Evolutionary conservation across 2,329 filamentous ascomycete genomes (phyloP), one percentile per base, ranked within the genome.

Genomic region (Pseudocercospora eumusae): DNA sequence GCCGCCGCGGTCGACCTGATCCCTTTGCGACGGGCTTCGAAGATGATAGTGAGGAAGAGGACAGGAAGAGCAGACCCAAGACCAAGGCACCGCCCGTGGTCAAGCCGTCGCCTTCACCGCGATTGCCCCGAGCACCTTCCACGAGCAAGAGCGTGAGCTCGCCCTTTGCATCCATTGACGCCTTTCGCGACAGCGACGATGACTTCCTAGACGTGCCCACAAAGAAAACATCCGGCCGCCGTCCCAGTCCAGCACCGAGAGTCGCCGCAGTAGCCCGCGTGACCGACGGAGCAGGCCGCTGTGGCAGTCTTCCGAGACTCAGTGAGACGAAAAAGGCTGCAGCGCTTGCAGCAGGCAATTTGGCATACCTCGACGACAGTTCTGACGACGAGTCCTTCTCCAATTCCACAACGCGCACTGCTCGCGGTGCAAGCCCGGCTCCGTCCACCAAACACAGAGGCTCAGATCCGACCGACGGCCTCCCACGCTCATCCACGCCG

Each of bases 301-400:
- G 68, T 15, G 69, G 69, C 53, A 70, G 65, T 7, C 59, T 68
- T 13, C 64, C 66, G 21, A 59, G 63, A 21, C 52, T 49, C 5
- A 60, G 56, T 23, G 60, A 59, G 62, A 50, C 63, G 59, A 60
- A 65, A 61, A 65, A 66, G 56, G 72, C 68, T 15, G 63, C 63
- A 45, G 61, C 64, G 10, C 70, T 69, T 31, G 73, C 73, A 18
- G 71, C 70, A 9, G 73, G 73, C 25, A 64, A 59, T 50, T 61
- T 74, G 44, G 72, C 72, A 47, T 73, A 72, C 57, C 68, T 74
- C 33, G 72, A 74, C 71, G 73, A 74, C 62, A 73, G 69, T 61
- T 66, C 66, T 60, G 69, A 72, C 67, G 69, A 70, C 40, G 65
- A 70, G 20, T 57, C 50, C n/a, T 59, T 54, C 20, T 47, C 42